Evolutionary conservation across 2,329 filamentous ascomycete species (phyloP), one percentile per base, ranked within the genome.

Genomic region (Cladobotryum mycophilum): DNA sequence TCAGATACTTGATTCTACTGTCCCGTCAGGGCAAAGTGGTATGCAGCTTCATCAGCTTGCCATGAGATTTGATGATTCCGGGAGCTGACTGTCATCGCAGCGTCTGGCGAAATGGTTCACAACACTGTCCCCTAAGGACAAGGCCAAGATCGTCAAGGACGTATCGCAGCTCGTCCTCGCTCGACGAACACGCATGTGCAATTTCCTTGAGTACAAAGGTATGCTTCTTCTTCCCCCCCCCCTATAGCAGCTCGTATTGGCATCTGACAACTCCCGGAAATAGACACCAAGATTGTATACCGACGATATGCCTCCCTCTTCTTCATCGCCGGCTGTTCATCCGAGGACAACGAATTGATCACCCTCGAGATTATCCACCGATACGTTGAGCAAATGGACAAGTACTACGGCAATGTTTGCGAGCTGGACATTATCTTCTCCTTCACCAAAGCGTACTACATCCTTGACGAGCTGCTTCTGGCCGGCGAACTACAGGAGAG

Each of bases 361-460:
- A 96, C 89, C 20, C 89, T 99, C 67, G 93, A 99, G 71, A 90
- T 99, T 67, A 95, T 99, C 64, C 93, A 99, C 71, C 89, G 93
- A 72, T 99, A 99, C 69, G 93, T 99, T 66, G 93, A 99, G 72
- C 93, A 99, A 74, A 99, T 99, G 93, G 93, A 99, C 79, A 99
- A 99, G 71, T 99, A 99, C 76, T 99, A 97, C 71, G 93, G 93
- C 70, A 99, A 99, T 70, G 93, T 99, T 53, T 99, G 93, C 84
- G 93, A 99, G 75, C 82, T 99, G 58, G 91, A 97, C 70, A 96
- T 97, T 72, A 99, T 99, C 70, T 99, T 99, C 81, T 97, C 96
- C 69, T 99, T 99, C 70, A 95, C 96, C 62, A 99, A 99, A 72
- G 93, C 93, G 53, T 99, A 99, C 72, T 99, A 97, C 72, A 99